Percentiles rank a stretch among this genome's conserved stretches.
Conservation (phyloP, 129 eudicot genomes). For the Heracleum sosnowskyi region DNA sequence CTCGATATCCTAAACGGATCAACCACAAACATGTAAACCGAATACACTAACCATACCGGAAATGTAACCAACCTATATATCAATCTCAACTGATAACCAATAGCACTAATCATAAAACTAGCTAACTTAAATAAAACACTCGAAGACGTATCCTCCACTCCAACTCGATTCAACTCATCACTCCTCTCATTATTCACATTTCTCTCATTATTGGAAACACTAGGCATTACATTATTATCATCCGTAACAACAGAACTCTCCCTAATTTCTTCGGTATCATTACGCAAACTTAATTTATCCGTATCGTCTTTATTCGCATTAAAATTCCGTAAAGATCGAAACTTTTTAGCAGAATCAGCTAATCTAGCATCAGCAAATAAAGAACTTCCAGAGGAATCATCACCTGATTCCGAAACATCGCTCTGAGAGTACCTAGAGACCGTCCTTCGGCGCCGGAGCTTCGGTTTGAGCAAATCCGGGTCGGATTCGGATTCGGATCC, state of each 20-base stretch:
- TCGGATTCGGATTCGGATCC: slow-evolving; percentile 15
- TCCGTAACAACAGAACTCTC: neutral
- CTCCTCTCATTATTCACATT: neutral
- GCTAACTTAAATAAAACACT: slow-evolving; percentile 28
- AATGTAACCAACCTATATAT: slow-evolving; percentile 32
- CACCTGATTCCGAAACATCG: neutral
- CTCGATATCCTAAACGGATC: slow-evolving; percentile 41
- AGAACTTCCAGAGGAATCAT: slow-evolving; percentile 13
- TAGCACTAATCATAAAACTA: slow-evolving; percentile 38
- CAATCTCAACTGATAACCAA: slow-evolving; percentile 44
- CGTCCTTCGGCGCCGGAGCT: slow-evolving; percentile 57
- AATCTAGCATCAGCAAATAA: neutral
- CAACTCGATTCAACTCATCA: slow-evolving; percentile 14
- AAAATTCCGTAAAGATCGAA: slow-evolving; percentile 13
- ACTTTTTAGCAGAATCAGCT: slow-evolving; percentile 16
- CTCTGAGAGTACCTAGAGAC: neutral
- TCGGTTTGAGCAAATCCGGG: slow-evolving; percentile 3
- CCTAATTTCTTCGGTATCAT: slow-evolving; percentile 13
- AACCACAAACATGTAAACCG: slow-evolving; percentile 36
- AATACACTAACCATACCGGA: slow-evolving; percentile 38
- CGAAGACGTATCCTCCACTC: slow-evolving; percentile 2
- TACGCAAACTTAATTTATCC: neutral
- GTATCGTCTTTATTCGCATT: slow-evolving; percentile 15
- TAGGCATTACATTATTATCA: neutral
- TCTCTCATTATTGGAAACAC: slow-evolving; percentile 16